Percentiles rank a stretch among this genome's conserved stretches.
Conservation (phyloP, 176 grass and related monocot species). For the Oryza australiensis region DNA sequence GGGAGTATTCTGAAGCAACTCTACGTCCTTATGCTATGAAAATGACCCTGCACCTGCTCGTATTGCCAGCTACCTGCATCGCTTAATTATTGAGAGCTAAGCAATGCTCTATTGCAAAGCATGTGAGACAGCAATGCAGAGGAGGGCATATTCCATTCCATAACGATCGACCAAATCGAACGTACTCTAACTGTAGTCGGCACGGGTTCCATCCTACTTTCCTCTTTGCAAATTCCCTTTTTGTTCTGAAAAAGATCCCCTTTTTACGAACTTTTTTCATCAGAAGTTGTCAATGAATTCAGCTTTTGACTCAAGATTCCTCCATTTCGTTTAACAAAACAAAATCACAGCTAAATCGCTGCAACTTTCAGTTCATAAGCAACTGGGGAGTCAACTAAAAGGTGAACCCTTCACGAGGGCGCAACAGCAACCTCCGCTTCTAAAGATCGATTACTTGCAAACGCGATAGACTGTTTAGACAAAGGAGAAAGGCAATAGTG, state of each 20-base stretch:
- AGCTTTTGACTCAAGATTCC: constrained; percentile 60
- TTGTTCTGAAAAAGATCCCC: neutral
- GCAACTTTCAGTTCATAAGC: constrained; percentile 12
- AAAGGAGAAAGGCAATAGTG: constrained; percentile 6
- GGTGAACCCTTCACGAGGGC: constrained; percentile 29
- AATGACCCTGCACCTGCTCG: neutral
- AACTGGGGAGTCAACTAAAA: constrained; percentile 45
- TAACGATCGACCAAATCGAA: constrained; percentile 23
- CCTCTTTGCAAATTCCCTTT: constrained; percentile 36
- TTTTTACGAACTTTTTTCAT: constrained; percentile 32
- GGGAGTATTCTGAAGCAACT: neutral
- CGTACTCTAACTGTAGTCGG: constrained; percentile 34
- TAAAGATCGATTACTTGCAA: neutral
- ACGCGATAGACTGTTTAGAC: neutral
- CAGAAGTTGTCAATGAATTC: constrained; percentile 38
- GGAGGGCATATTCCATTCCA: constrained; percentile 39
- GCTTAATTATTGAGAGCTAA: neutral
- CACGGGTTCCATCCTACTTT: constrained; percentile 14
- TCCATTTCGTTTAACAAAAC: constrained; percentile 39
- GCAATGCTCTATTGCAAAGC: constrained; percentile 17
- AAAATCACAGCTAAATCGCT: constrained; percentile 32
- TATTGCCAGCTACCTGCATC: neutral
- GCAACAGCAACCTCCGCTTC: constrained; percentile 11
- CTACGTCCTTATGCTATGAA: neutral
- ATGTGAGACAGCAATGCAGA: constrained; percentile 29